Base-by-base conservation (phyloP, 1,284 basidiomycete genomes). In the Cryptococcus sp. region DNA sequence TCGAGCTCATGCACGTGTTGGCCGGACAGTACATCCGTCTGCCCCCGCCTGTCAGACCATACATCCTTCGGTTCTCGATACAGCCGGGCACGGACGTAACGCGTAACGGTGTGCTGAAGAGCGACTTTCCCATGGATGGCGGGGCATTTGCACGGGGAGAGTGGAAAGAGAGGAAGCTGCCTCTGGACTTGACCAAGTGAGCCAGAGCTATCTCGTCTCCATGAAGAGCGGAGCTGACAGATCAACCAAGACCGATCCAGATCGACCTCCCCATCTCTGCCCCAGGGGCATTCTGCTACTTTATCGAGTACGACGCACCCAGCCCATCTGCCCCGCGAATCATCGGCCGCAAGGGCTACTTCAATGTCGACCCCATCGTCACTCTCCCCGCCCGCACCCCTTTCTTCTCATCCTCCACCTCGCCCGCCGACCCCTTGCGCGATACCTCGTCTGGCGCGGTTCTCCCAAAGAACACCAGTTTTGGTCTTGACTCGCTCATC, bases 211-310 rank as follows among this genome's bases (percentile, higher is more conserved):
- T 44, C 11, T 20, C 48, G 18, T 50, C 28, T 39, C 38, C 13
- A 11, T 2, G 15, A 16, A 2, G 46, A 47, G 39, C n/a, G 13
- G 18, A 21, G 49, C 42, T 39, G 8, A 37, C 43, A 47, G 36
- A 33, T 33, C 5, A 33, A 18, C 44, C 23, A 33, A 93, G 91
- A 69, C 87, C 93, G 15, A 89, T 97, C 61, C 87, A 89, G 65
- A 85, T 97, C 42, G 90, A 97, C 79, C 81, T 97, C 13, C 89
- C 91, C 28, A 95, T 97, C 77, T 93, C 91, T 3, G 90, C 92
- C 62, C 90, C 94, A 0, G 93, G 93, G 56, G 91, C 92, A 0
- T 97, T 95, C 78, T 84, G 88, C 57, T 97, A 91, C 77, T 95
- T 87, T 84, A 80, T 96, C 53, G 92, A 96, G 77, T 91, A 94